These are phyloP conservation scores for Rhexocercosporidium sp. DNA, from an alignment of 2,329 filamentous ascomycete species.

Conservation along the genomic window DNA sequence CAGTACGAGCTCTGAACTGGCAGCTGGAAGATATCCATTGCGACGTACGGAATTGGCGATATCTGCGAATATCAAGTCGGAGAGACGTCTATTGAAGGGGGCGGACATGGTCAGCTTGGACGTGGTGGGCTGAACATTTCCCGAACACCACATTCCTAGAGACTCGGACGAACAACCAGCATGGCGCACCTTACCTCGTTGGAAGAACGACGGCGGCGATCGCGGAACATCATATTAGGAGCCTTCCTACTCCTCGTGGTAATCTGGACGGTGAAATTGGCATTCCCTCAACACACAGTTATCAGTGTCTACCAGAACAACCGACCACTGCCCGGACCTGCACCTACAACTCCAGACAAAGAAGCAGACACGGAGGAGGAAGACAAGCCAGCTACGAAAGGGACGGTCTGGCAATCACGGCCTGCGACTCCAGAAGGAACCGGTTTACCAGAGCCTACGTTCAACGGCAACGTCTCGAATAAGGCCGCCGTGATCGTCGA, in stretches of 20 bases:
- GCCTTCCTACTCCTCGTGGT: slow-evolving; percentile 34
- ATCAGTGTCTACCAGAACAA: slow-evolving; percentile 28
- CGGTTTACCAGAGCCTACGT: slow-evolving; percentile 18
- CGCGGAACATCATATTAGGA: slow-evolving; percentile 33
- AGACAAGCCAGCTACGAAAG: slow-evolving; percentile 1
- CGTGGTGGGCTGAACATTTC: neutral
- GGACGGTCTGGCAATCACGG: slow-evolving; percentile 10
- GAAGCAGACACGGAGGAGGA: neutral
- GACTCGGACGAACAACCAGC: neutral
- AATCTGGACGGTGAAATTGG: slow-evolving; percentile 37
- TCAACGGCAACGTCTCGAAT: slow-evolving; percentile 34
- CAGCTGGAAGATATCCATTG: neutral
- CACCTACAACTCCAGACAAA: neutral
- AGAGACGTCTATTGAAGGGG: neutral
- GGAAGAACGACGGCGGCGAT: slow-evolving; percentile 36
- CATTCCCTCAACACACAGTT: slow-evolving; percentile 31
- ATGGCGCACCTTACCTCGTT: slow-evolving; percentile 22
- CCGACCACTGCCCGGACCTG: slow-evolving; percentile 1
- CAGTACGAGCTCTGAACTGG: neutral
- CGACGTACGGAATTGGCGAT: neutral
- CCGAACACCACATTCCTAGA: neutral
- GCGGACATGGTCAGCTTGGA: neutral
- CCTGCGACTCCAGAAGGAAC: neutral
- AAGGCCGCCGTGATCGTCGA: slow-evolving; percentile 48
- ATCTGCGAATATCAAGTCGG: neutral